phyloP scores from a whole-genome alignment of 2,329 filamentous ascomycete species.

The Aureobasidium sp. region DNA sequence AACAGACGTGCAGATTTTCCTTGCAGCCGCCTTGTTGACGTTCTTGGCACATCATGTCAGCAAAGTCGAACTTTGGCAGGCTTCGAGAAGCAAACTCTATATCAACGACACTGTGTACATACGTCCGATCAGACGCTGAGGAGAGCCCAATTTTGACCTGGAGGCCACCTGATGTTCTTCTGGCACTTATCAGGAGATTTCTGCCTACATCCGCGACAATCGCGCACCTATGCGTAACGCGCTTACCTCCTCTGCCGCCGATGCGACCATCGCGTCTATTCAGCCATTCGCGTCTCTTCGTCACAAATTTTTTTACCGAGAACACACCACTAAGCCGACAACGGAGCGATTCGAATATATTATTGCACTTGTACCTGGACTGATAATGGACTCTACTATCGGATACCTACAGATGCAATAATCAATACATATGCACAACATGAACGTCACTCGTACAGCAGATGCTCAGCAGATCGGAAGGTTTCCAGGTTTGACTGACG shows the following conservation, averaged over 20 bases:
- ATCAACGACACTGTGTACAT: not conserved
- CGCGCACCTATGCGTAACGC: not conserved
- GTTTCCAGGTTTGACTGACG: not conserved
- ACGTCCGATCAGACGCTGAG: not conserved
- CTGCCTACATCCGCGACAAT: not conserved
- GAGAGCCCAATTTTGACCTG: not conserved
- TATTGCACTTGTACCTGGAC: not conserved
- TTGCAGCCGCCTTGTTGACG: not conserved
- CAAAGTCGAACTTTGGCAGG: not conserved
- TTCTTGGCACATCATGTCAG: not conserved
- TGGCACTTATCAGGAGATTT: not conserved
- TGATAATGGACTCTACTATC: not conserved
- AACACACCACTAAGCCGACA: not conserved
- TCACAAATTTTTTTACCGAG: not conserved
- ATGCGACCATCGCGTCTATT: not conserved
- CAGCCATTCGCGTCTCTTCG: not conserved
- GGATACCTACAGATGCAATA: not conserved
- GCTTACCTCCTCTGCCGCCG: not conserved
- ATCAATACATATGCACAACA: not conserved
- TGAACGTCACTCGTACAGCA: not conserved
- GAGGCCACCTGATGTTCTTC: not conserved
- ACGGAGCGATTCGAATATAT: not conserved
- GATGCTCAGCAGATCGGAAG: not conserved
- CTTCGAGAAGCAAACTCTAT: slow-evolving; percentile 8
- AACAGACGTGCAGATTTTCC: not conserved